Evolutionary conservation across 2,329 filamentous ascomycete species (phyloP).

Genomic region (Albifimbria verrucaria): DNA sequence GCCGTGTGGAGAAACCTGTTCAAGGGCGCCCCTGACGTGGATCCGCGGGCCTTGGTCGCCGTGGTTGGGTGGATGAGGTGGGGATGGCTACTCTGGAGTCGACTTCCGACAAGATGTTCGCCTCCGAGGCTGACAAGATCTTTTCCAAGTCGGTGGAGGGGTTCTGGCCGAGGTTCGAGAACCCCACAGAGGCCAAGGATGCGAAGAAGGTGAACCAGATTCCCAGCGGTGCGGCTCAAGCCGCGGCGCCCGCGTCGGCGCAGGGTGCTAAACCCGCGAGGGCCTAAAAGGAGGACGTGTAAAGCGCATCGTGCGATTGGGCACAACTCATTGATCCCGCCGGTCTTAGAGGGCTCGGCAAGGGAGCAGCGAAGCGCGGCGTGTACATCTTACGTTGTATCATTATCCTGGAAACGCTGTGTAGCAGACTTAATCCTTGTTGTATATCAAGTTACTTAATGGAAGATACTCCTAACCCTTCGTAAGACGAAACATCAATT

Average conservation of each 20-base stretch:
- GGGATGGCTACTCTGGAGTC: constrained; percentile 45
- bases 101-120: constrained; percentile 41
- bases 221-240: constrained; percentile 15
- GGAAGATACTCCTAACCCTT: background rate
- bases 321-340: background rate
- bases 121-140: constrained; percentile 27
- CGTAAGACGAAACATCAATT: constrained; percentile 14
- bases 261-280: background rate
- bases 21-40: constrained; percentile 60
- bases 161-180: constrained; percentile 43
- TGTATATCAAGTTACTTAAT: constrained; percentile 1
- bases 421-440: background rate
- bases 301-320: background rate
- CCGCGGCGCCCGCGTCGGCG: constrained; percentile 8
- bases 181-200: constrained; percentile 32
- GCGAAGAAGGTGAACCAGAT: constrained; percentile 11
- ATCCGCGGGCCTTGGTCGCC: constrained; percentile 48
- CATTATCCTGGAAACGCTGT: background rate
- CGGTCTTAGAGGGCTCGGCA: background rate
- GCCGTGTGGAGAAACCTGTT: constrained; percentile 94
- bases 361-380: background rate
- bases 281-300: background rate
- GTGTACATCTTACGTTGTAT: background rate
- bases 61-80: constrained; percentile 56
- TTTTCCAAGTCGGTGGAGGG: constrained; percentile 32